Percentiles rank a stretch among this genome's conserved stretches.
phyloP scores from a whole-genome alignment of 306 rosid genomes.

The Trifolium fragiferum region DNA sequence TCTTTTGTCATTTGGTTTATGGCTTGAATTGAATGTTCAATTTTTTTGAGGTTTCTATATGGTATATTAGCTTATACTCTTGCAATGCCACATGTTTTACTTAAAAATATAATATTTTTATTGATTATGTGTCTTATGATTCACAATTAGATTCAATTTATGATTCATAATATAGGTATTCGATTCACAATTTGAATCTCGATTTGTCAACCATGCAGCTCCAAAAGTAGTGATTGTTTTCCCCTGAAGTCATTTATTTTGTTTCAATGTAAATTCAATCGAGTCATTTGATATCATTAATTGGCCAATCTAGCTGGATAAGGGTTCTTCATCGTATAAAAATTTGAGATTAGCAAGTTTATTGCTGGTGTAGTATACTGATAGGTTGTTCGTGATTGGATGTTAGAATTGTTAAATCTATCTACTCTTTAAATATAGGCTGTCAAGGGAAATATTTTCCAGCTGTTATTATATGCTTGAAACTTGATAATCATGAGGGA shows the following conservation, averaged over 20 bases:
- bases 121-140: neutral
- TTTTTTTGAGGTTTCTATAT: neutral
- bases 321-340: neutral
- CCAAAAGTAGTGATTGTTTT: slow-evolving; percentile 16
- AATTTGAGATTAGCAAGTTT: slow-evolving; percentile 6
- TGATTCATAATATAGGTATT: neutral
- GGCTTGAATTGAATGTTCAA: slow-evolving; percentile 2
- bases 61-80: neutral
- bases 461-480: neutral
- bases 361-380: slow-evolving; percentile 1
- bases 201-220: neutral
- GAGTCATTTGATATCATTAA: slow-evolving; percentile 7
- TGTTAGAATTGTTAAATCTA: neutral
- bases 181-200: neutral
- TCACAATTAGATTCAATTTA: neutral
- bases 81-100: neutral
- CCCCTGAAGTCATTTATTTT: slow-evolving; percentile 10
- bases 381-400: slow-evolving; percentile 22
- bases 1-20: neutral
- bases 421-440: neutral
- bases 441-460: neutral
- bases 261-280: neutral
- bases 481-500: neutral
- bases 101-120: neutral
- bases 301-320: slow-evolving; percentile 28